Evolutionary conservation across 495 filamentous ascomycete species (phyloP).

Genomic region (Astrothelium subdiscretum): DNA sequence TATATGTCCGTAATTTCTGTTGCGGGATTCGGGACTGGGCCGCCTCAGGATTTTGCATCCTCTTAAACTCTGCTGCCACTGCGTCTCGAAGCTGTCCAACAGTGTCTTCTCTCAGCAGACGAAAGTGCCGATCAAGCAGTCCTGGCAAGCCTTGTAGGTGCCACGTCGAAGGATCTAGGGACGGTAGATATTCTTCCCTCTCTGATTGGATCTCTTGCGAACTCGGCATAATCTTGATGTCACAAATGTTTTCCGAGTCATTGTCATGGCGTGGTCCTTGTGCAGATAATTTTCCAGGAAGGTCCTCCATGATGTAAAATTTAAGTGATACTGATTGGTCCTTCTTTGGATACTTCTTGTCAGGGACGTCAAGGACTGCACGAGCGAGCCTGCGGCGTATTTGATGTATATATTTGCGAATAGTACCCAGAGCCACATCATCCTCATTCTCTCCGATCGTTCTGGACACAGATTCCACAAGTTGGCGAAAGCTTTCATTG

Average conservation of each 20-base stretch:
- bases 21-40: constrained; percentile 5
- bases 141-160: constrained; percentile 47
- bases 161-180: constrained; percentile 36
- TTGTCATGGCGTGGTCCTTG: constrained; percentile 53
- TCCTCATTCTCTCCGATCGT: neutral
- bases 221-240: constrained; percentile 53
- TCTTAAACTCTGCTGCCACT: constrained; percentile 30
- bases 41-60: constrained; percentile 8
- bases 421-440: neutral
- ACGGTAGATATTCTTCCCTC: constrained; percentile 47
- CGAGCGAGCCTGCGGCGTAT: neutral
- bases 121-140: constrained; percentile 56
- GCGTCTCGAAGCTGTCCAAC: constrained; percentile 49
- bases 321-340: constrained; percentile 19
- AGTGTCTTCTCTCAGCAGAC: constrained; percentile 54
- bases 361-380: neutral
- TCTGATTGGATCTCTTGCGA: constrained; percentile 43
- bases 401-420: neutral
- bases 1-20: constrained; percentile 12
- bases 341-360: neutral
- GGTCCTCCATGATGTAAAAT: constrained; percentile 33
- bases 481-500: neutral
- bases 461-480: neutral
- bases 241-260: constrained; percentile 43
- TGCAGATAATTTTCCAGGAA: constrained; percentile 39